These are phyloP conservation scores for Pseudohyphozyma bogoriensis DNA, from an alignment of 768 basidiomycete species.

Conservation along the genomic window DNA sequence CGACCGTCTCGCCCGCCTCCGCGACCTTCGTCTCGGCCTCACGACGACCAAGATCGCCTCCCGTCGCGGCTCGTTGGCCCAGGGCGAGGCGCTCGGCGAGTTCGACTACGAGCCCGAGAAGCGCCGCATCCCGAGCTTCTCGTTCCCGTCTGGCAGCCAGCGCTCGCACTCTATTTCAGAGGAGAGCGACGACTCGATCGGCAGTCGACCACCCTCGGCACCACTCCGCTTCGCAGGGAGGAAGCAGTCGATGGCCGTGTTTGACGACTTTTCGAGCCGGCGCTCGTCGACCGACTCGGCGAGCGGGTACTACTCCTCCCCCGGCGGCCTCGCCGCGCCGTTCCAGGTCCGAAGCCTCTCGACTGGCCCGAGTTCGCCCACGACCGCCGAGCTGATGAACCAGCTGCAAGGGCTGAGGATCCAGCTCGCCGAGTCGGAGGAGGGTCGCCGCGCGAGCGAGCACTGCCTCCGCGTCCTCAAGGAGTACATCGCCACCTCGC, in stretches of 20 bases:
- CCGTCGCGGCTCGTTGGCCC: conserved; percentile 11
- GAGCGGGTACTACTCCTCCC: not conserved
- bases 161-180: conserved; percentile 13
- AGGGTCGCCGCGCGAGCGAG: conserved; percentile 79
- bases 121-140: not conserved
- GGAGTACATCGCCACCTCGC: conserved; percentile 45
- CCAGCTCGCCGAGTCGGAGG: conserved; percentile 64
- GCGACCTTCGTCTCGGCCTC: conserved; percentile 21
- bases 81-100: conserved; percentile 1
- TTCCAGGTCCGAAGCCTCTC: not conserved
- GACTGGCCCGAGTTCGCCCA: not conserved
- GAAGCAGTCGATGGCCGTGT: conserved; percentile 16
- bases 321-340: not conserved
- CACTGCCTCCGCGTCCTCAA: conserved; percentile 70
- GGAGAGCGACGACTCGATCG: conserved; percentile 1
- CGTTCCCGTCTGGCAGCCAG: not conserved
- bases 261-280: conserved; percentile 19
- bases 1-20: conserved; percentile 14
- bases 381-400: conserved; percentile 40
- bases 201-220: not conserved
- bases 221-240: conserved; percentile 6
- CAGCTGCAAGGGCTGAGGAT: conserved; percentile 56
- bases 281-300: conserved; percentile 10
- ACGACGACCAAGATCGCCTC: conserved; percentile 15
- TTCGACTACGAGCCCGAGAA: conserved; percentile 13